Evolutionary conservation across 345 rosid species (phyloP), one percentile per base, ranked within the genome.

Genomic region (Eutrema japonicum): DNA sequence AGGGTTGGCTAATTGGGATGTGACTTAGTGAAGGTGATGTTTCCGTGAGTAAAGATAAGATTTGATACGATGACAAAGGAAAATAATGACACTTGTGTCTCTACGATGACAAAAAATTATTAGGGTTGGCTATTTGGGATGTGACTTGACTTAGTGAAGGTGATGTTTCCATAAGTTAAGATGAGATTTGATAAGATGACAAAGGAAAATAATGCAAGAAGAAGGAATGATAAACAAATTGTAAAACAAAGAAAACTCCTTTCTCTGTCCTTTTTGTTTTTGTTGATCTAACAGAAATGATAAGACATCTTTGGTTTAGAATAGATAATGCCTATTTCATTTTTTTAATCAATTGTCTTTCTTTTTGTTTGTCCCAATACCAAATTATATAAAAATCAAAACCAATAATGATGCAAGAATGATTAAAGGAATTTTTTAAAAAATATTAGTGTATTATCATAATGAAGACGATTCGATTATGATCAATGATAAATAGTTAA

Each of bases 401-500:
- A 55, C 42, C 35, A 55, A 68, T 42, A 55, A 55, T 55, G 64
- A 43, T 68, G 36, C 64, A 43, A 68, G 13, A 35, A 43, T 68
- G 43, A 68, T 43, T 55, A 54, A 41, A 67, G 51, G 32, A 37
- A 37, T 22, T 22, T 22, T 1, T 1, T 9, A 10, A 0, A 18
- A 18, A 51, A 2, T 6, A 26, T 38, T 35, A 22, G 7, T 50
- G 33, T 51, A 51, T 26, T 8, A 46, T n/a, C 12, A 37, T 50
- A 22, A 41, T 49, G 52, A 35, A 14, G 40, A 32, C 10, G 18
- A 29, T 2, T 22, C 36, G 0, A 53, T 30, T 3, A 30, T 13
- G 11, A 13, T 54, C 59, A 54, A 30, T 32, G 32, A 3, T 22
- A 22, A 22, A 22, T 18, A 18, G 22, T 18, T 54, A 54, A 32